Evolutionary conservation across 345 rosid genomes (phyloP), one percentile per base, ranked within the genome.

Genomic region (Lepidium sativum): DNA sequence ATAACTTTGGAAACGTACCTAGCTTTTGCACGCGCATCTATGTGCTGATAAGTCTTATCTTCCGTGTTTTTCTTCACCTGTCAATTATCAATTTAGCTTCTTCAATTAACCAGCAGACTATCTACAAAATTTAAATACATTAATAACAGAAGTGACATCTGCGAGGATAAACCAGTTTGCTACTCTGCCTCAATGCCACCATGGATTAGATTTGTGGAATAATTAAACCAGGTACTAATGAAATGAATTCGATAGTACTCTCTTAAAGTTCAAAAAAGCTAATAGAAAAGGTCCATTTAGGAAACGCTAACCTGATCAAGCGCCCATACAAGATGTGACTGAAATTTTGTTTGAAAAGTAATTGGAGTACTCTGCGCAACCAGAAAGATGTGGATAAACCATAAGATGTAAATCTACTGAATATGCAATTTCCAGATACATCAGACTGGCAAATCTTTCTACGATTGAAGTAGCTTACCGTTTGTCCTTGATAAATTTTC

Each of bases 261-360:
- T 45, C 34, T 56, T 18, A 9, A 52, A 39, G 8, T 8, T 39
- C 2, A 40, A 15, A 34, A 57, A 54, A 14, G 17, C 10, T 6
- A 16, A 54, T 0, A 33, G 29, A 38, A 61, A 13, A 60, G 8
- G 25, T 15, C 8, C 11, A 3, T 65, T 33, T 27, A 41, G 35
- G 12, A 40, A 43, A 44, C n/a, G 5, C 56, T 29, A 68, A 94
- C 99, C 99, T 91, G 92, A 69, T 94, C 97, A 45, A 94, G 88
- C 3, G 81, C 76, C 96, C 92, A 88, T 60, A 86, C 79, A 78
- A 90, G 95, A 69, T 86, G 91, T n/a, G 88, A 80, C 89, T 80
- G 97, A 68, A 85, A 91, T 66, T 80, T 91, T 3, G 95, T 86
- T 71, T 88, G 74, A 66, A 84, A 95, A 56, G 91, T 88, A 69